These are phyloP conservation scores for Solanum chiquidenum DNA, from an alignment of 257 asterid genomes.

Conservation along the genomic window DNA sequence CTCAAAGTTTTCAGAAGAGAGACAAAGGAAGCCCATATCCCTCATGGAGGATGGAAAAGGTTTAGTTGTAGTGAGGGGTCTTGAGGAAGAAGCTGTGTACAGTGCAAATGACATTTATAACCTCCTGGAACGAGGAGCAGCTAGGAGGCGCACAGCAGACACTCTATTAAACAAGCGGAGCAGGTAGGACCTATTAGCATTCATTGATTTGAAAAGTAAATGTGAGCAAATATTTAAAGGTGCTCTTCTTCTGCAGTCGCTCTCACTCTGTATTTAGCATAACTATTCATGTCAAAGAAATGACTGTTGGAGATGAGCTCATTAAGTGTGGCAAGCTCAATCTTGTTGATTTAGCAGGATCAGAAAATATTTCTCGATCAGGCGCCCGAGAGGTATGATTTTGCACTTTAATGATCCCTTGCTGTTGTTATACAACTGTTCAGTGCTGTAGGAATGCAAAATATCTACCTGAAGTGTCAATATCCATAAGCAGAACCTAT, in stretches of 20 bases:
- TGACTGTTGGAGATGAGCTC: conserved; percentile 63
- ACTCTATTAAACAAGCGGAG: conserved; percentile 70
- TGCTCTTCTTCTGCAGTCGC: conserved; percentile 39
- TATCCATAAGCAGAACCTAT: background rate
- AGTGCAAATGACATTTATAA: conserved; percentile 68
- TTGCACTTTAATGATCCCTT: background rate
- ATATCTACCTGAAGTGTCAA: background rate
- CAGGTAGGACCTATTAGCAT: conserved; percentile 31
- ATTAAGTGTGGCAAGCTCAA: conserved; percentile 84
- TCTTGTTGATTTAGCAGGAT: conserved; percentile 90
- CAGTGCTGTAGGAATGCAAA: background rate
- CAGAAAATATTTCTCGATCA: conserved; percentile 75
- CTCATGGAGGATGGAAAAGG: conserved; percentile 87
- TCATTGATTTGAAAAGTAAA: background rate
- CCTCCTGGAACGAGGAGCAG: conserved; percentile 77
- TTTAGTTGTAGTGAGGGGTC: conserved; percentile 64
- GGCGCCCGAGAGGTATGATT: conserved; percentile 73
- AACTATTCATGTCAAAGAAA: conserved; percentile 68
- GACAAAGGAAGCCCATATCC: conserved; percentile 44
- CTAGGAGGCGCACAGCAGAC: conserved; percentile 75
- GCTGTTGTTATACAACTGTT: background rate
- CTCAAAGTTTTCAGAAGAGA: conserved; percentile 39
- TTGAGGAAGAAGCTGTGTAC: conserved; percentile 80
- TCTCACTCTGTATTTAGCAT: conserved; percentile 81
- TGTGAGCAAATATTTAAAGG: background rate